Percentiles rank a stretch among this genome's conserved stretches.
Evolutionary conservation across 1,284 basidiomycete genomes (phyloP).

Genomic region (Ganoderma meredithae): DNA sequence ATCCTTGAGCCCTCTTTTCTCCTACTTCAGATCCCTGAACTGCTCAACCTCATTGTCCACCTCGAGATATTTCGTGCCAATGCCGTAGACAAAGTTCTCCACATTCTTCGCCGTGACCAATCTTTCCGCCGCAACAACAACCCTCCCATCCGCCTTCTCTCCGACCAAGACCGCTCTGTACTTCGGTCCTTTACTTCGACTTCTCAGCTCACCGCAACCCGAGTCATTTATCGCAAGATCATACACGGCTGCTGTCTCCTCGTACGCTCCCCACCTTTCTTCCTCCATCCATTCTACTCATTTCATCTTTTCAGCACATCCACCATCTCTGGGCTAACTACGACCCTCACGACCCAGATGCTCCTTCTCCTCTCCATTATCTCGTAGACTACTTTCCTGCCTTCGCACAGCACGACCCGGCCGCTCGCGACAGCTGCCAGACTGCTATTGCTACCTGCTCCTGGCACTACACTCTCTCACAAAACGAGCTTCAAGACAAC

Average conservation of each 20-base stretch:
- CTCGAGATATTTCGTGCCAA: slow-evolving; percentile 25
- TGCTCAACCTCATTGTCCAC: slow-evolving; percentile 28
- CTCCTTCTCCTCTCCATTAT: slow-evolving; percentile 12
- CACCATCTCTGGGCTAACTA: slow-evolving; percentile 8
- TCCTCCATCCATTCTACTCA: background rate
- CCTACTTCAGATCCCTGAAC: slow-evolving; percentile 21
- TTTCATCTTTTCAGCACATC: background rate
- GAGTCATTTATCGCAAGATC: slow-evolving; percentile 27
- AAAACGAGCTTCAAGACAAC: slow-evolving; percentile 22
- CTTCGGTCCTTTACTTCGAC: slow-evolving; percentile 11
- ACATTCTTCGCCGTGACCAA: slow-evolving; percentile 11
- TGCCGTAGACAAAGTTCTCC: background rate
- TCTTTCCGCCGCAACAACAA: background rate
- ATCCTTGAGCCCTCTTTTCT: slow-evolving; percentile 28
- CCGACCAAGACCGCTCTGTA: background rate
- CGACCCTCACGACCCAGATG: slow-evolving; percentile 9
- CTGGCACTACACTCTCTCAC: slow-evolving; percentile 26
- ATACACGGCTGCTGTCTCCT: slow-evolving; percentile 25
- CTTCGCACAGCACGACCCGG: slow-evolving; percentile 22
- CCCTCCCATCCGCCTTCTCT: background rate
- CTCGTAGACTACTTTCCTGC: slow-evolving; percentile 32
- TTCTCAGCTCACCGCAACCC: slow-evolving; percentile 8
- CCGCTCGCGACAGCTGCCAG: slow-evolving; percentile 4
- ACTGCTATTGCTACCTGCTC: slow-evolving; percentile 9
- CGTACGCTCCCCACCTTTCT: slow-evolving; percentile 6